A percentile compares a stretch with the other conserved stretches of the same genome.
Conservation (phyloP, 1,284 basidiomycete genomes). For the Anthracocystis setariae region DNA sequence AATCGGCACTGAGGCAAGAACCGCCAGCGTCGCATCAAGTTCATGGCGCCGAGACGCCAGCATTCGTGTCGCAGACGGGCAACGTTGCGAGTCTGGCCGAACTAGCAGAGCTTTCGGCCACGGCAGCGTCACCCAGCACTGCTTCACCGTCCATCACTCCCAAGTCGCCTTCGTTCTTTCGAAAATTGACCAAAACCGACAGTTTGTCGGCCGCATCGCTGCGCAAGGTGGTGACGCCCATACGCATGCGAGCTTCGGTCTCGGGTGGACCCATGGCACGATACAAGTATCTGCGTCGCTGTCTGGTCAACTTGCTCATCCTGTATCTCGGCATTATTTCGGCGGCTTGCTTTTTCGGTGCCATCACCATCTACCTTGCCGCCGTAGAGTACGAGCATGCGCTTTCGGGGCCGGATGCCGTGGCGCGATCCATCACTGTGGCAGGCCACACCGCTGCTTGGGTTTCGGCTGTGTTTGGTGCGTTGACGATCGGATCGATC, state of each 20-base stretch:
- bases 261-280: conserved; percentile 25
- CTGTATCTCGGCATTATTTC: conserved; percentile 54
- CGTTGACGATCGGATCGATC: conserved; percentile 46
- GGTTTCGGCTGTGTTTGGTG: conserved; percentile 49
- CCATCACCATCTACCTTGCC: conserved; percentile 36
- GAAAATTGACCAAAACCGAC: conserved; percentile 15
- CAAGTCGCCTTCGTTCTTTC: conserved; percentile 12
- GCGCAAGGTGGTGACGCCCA: conserved; percentile 3
- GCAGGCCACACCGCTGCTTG: conserved; percentile 24
- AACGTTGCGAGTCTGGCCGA: conserved; percentile 16
- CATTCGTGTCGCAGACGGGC: conserved; percentile 1
- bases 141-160: conserved; percentile 14
- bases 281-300: conserved; percentile 54
- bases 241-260: conserved; percentile 23
- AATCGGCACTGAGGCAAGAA: conserved; percentile 22
- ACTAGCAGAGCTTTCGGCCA: conserved; percentile 5
- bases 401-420: conserved; percentile 17
- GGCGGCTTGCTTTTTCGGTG: conserved; percentile 45
- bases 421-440: conserved; percentile 7
- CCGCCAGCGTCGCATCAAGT: conserved; percentile 7
- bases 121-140: background rate
- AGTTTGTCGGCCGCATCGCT: conserved; percentile 2
- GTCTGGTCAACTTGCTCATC: conserved; percentile 52
- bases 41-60: conserved; percentile 4
- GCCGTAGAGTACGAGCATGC: conserved; percentile 38